Evolutionary conservation across 2,329 filamentous ascomycete genomes (phyloP).

Genomic region (Fusarium torreyae): DNA sequence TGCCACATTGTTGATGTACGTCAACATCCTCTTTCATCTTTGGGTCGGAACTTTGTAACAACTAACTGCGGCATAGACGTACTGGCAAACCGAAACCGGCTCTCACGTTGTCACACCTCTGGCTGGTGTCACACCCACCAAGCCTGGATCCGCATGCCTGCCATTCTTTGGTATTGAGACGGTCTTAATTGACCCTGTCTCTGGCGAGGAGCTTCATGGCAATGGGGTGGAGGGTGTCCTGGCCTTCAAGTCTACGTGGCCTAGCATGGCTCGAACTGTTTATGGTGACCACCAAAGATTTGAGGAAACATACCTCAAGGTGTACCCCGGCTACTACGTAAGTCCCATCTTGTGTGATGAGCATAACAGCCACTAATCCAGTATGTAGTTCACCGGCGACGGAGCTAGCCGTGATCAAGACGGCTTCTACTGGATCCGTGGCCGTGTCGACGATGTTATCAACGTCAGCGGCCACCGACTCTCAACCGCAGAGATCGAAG

Average conservation of each 20-base stretch:
- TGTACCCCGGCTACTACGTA: constrained; percentile 96
- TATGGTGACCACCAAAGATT: constrained; percentile 96
- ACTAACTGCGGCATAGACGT: constrained; percentile 73
- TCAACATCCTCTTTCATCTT: accelerated
- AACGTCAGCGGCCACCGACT: constrained; percentile 95
- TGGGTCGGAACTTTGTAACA: not conserved
- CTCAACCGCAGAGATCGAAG: constrained; percentile 97
- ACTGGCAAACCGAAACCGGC: constrained; percentile 98
- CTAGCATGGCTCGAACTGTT: constrained; percentile 96
- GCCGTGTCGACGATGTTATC: constrained; percentile 95
- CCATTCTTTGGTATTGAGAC: constrained; percentile 98
- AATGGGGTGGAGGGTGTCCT: constrained; percentile 95
- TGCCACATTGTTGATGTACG: constrained; percentile 91
- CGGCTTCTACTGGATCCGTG: constrained; percentile 98
- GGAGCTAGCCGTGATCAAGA: constrained; percentile 93
- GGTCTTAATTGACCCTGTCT: constrained; percentile 92
- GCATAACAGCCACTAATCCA: not conserved
- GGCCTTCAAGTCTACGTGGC: constrained; percentile 95
- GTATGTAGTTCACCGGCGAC: constrained; percentile 81
- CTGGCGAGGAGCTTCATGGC: constrained; percentile 87
- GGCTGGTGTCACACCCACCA: constrained; percentile 90
- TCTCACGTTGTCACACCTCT: constrained; percentile 93
- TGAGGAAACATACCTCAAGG: constrained; percentile 95
- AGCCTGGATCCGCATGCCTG: constrained; percentile 91
- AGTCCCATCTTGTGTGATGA: constrained; percentile 51